These are phyloP conservation scores for Quillaja saponaria DNA, from an alignment of 306 rosid species.

Conservation along the genomic window DNA sequence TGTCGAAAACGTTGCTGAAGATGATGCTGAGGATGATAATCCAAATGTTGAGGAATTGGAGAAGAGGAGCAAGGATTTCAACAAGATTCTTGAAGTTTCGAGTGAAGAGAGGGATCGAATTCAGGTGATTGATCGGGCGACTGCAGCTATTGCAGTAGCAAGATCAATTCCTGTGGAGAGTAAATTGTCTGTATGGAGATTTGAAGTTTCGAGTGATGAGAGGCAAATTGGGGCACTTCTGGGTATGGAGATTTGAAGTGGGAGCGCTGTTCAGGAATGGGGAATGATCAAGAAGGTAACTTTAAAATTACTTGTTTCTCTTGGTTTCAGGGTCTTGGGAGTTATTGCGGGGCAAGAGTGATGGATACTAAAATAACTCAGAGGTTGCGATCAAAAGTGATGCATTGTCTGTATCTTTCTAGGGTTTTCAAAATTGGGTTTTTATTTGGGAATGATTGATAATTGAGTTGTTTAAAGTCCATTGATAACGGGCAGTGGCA, in stretches of 20 bases:
- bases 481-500: not conserved
- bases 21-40: conserved; percentile 17
- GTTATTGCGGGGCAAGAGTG: not conserved
- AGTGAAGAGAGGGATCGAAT: conserved; percentile 70
- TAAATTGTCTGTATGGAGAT: conserved; percentile 1
- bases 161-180: conserved; percentile 46
- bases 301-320: not conserved
- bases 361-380: no score
- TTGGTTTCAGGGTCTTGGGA: conserved; percentile 1
- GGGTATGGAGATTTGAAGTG: conserved; percentile 3
- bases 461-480: not conserved
- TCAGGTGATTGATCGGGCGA: conserved; percentile 88
- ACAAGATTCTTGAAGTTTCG: conserved; percentile 71
- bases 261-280: not conserved
- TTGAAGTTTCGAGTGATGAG: no score
- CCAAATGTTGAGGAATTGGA: conserved; percentile 36
- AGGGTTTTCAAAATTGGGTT: conserved; percentile 25
- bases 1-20: conserved; percentile 24
- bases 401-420: not conserved
- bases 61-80: conserved; percentile 68
- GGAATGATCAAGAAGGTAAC: conserved; percentile 41
- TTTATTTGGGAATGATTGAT: not conserved
- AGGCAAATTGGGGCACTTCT: not conserved
- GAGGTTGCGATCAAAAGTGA: no score
- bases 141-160: conserved; percentile 88